Evolutionary conservation across 1,284 basidiomycete genomes (phyloP), one percentile per base, ranked within the genome.

Genomic region (Salmacisia buchloeana): DNA sequence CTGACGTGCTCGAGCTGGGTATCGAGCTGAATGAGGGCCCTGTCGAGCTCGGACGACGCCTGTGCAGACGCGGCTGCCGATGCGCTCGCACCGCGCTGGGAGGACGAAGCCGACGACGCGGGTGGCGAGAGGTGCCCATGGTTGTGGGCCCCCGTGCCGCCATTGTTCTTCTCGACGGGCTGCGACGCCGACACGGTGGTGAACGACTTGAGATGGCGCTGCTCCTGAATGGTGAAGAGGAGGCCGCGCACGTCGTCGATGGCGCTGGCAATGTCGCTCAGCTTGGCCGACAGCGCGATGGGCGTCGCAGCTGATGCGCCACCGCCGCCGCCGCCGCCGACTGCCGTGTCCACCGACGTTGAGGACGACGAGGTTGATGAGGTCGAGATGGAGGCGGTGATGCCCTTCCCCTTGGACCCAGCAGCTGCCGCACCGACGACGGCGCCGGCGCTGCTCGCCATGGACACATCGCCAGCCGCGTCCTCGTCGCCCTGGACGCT

Each of bases 1-100:
- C 68, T 69, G 43, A 91, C 87, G 3, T 84, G 80, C 72, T 91
- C 88, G n/a, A 93, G 82, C 63, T 86, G 86, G 78, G 90, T 88
- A 69, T 92, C 88, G 62, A 93, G 85, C 65, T 81, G 85, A 82
- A 88, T 88, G 41, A 93, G 83, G 2, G 90, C 89, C 65, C 88
- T 85, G 76, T 92, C 91, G 64, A 93, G 89, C 60, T 87, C 85
- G 63, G 49, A 33, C 9, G 25, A 15, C 18, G 27, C 6, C 10
- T 18, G n/a, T n/a, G n/a, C n/a, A n/a, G n/a, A n/a, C n/a, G n/a
- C n/a, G n/a, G n/a, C n/a, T n/a, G n/a, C n/a, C n/a, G n/a, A n/a
- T n/a, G n/a, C n/a, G n/a, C 7, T 27, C 25, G 12, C 36, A 12
- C 18, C 23, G 41, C 41, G 41, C 23, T 15, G 23, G 18, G 41